Base-by-base conservation (phyloP, 129 eudicot genomes). In the Glebionis coronaria region DNA sequence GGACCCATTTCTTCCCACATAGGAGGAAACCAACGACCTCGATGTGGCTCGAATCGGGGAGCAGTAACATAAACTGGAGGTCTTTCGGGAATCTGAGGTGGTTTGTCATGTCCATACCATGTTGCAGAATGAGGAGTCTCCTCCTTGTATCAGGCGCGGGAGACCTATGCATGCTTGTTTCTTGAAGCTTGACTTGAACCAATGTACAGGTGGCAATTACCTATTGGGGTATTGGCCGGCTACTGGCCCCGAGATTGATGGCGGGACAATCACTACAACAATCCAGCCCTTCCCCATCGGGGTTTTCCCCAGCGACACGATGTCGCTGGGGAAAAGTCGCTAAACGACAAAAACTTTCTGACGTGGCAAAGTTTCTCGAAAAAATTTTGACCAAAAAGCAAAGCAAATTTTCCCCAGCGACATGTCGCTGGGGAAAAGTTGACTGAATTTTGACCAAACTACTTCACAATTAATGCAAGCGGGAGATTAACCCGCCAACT, bases 141-240 rank as follows among this genome's bases (percentile, higher is more conserved):
- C 99, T 83, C 83, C 97, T 90, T 47, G 91, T 89, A 72, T 94
- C 99, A 4, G 95, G 97, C 57, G 97, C 93, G 28, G 99, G 95
- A 75, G 99, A 94, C 69, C 79, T 81, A 29, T 89, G 99, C 73
- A 94, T 16, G 67, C 80, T 81, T 45, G 80, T 59, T 67, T 90
- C 99, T 45, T 72, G 78, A 72, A 76, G 87, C 56, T 78, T 82
- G 49, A 85, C 78, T 76, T 76, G 95, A 67, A 78, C 50, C 52
- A 79, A 46, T 54, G 78, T 20, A 73, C 76, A 55, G 91, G 28
- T 18, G 87, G 57, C 63, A 82, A 50, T 31, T 79, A 89, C 73
- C 82, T 84, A 67, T 45, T 75, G 21, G 83, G 69, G 60, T 61
- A 84, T 56, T 82, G 86, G 53, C n/a, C n/a, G 53, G 77, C 42